Evolutionary conservation across 2,329 filamentous ascomycete genomes (phyloP).

Genomic region (Aphanocladium album): DNA sequence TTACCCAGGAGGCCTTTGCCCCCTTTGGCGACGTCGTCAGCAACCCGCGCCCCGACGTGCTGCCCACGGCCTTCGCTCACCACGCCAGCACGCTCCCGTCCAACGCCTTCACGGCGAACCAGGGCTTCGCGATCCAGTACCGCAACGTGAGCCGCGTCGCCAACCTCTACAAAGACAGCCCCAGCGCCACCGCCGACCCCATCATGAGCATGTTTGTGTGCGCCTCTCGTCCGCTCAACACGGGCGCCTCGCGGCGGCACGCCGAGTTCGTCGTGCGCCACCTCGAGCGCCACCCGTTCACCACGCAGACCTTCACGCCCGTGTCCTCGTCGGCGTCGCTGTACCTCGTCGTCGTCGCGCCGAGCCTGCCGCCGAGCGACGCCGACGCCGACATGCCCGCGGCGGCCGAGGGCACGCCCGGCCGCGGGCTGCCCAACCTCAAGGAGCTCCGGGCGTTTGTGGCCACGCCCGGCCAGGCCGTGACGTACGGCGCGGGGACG

Average conservation of each 20-base stretch:
- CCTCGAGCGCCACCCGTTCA: conserved; percentile 89
- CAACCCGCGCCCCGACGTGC: conserved; percentile 59
- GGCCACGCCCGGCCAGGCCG: conserved; percentile 71
- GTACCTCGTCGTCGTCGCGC: conserved; percentile 87
- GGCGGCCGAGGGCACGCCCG: conserved; percentile 38
- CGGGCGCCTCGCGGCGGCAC: conserved; percentile 1
- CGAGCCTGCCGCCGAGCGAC: conserved; percentile 52
- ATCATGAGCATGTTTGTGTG: conserved; percentile 90
- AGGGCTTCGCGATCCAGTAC: conserved; percentile 85
- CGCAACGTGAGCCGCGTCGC: conserved; percentile 68
- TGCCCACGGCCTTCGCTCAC: conserved; percentile 43
- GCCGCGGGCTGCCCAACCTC: conserved; percentile 68
- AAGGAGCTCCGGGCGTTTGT: conserved; percentile 68
- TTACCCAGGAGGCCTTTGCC: conserved; percentile 65
- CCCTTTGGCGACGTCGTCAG: conserved; percentile 79
- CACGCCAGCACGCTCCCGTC: conserved; percentile 33
- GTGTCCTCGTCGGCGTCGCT: conserved; percentile 48
- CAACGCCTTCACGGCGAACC: conserved; percentile 64
- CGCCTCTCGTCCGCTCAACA: conserved; percentile 32
- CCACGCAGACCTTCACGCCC: conserved; percentile 88
- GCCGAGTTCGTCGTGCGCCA: conserved; percentile 57
- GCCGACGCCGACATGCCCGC: conserved; percentile 23
- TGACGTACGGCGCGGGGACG: conserved; percentile 86
- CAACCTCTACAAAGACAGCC: conserved; percentile 64
- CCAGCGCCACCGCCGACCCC: conserved; percentile 52